A percentile compares a stretch with the other conserved stretches of the same genome.
These are phyloP conservation scores for Cryoendolithus antarcticus DNA, from an alignment of 2,329 filamentous ascomycete species.

Conservation along the genomic window DNA sequence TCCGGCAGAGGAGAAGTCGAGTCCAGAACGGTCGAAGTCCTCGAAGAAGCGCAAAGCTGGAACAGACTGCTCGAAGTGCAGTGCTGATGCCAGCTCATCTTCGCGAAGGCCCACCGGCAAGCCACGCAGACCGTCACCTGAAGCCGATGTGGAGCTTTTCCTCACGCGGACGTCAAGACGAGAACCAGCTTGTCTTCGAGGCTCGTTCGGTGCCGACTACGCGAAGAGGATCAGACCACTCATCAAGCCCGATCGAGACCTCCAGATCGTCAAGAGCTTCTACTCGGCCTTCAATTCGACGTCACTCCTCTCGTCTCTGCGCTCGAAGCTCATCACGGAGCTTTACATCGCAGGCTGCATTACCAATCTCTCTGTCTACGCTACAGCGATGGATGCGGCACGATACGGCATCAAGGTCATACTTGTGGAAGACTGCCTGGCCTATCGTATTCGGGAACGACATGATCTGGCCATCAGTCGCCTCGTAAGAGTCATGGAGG, in stretches of 20 bases:
- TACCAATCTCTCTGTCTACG: slow-evolving; percentile 79
- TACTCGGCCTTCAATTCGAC: slow-evolving; percentile 81
- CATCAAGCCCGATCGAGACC: slow-evolving; percentile 39
- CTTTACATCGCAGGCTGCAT: slow-evolving; percentile 80
- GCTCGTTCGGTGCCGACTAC: slow-evolving; percentile 37
- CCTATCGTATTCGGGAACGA: slow-evolving; percentile 57
- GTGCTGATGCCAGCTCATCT: neutral
- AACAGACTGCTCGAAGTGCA: neutral
- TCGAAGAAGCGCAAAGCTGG: slow-evolving; percentile 3
- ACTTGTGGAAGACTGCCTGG: slow-evolving; percentile 77
- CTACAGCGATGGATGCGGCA: slow-evolving; percentile 82
- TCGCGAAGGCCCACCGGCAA: neutral
- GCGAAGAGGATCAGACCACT: slow-evolving; percentile 36
- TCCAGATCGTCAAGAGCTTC: slow-evolving; percentile 54
- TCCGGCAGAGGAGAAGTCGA: no score
- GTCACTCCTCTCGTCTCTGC: slow-evolving; percentile 59
- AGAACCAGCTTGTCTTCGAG: slow-evolving; percentile 30
- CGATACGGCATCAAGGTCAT: slow-evolving; percentile 79
- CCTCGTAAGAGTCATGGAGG: slow-evolving; percentile 64
- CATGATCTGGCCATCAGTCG: slow-evolving; percentile 59
- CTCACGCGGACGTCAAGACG: slow-evolving; percentile 26
- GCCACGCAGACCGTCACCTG: slow-evolving; percentile 1
- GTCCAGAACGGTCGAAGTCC: neutral
- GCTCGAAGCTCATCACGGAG: slow-evolving; percentile 79
- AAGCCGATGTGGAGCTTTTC: slow-evolving; percentile 34